Conservation (phyloP, 2,329 filamentous ascomycete species). For the Aspergillus pseudotamarii region DNA sequence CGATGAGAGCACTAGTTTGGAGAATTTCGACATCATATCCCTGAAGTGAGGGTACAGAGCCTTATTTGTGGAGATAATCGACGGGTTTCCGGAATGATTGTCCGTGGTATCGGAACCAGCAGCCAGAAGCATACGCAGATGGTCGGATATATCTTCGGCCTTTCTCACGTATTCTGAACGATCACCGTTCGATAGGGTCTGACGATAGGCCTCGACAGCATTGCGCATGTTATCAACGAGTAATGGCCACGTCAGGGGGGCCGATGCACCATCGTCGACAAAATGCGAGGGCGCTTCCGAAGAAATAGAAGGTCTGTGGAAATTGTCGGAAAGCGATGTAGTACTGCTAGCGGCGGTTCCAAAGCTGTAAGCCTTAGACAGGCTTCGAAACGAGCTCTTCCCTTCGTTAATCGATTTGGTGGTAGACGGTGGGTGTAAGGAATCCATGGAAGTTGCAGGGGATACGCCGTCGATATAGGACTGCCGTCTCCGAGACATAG, state of each 20-base stretch:
- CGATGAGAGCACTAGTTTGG: slow-evolving; percentile 96
- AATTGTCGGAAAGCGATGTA: slow-evolving; percentile 58
- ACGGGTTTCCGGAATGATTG: slow-evolving; percentile 97
- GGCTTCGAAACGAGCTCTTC: slow-evolving; percentile 25
- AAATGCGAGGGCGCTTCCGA: slow-evolving; percentile 74
- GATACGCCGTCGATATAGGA: slow-evolving; percentile 74
- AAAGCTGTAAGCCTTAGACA: slow-evolving; percentile 34
- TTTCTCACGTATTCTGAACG: slow-evolving; percentile 88
- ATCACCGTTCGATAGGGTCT: slow-evolving; percentile 80
- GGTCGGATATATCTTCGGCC: slow-evolving; percentile 98
- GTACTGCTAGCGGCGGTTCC: slow-evolving; percentile 55
- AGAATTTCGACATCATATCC: slow-evolving; percentile 99
- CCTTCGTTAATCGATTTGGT: slow-evolving; percentile 62
- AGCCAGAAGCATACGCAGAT: slow-evolving; percentile 87
- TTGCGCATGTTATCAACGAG: slow-evolving; percentile 91
- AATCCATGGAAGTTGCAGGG: slow-evolving; percentile 88
- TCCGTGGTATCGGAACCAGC: slow-evolving; percentile 96
- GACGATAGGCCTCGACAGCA: slow-evolving; percentile 85
- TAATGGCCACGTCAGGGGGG: slow-evolving; percentile 83
- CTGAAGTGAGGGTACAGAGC: slow-evolving; percentile 94
- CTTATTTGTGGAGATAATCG: slow-evolving; percentile 99
- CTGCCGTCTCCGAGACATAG: slow-evolving; percentile 66
- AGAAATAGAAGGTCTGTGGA: slow-evolving; percentile 45
- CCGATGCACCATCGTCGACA: slow-evolving; percentile 82
- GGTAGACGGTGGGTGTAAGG: slow-evolving; percentile 71